These are phyloP conservation scores for Austroboletus olivaceoglutinosus DNA, from an alignment of 1,284 basidiomycete species.

Conservation along the genomic window DNA sequence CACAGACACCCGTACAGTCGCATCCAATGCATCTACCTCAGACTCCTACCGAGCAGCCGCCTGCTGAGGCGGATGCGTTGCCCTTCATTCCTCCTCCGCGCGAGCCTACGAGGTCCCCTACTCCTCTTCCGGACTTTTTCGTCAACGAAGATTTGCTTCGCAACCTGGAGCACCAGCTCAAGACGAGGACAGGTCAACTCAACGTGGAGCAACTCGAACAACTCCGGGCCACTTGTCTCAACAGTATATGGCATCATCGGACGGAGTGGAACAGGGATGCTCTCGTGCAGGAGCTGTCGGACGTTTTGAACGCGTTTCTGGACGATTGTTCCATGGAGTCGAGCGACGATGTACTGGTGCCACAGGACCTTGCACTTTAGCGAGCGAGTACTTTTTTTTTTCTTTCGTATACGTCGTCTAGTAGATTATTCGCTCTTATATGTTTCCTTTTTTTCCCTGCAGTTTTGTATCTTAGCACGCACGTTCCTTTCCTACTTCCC, in stretches of 20 bases:
- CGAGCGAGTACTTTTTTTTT: neutral
- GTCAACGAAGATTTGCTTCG: constrained; percentile 48
- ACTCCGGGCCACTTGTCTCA: constrained; percentile 80
- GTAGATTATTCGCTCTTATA: constrained; percentile 34
- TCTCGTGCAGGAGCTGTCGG: constrained; percentile 60
- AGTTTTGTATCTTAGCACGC: constrained; percentile 18
- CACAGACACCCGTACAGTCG: constrained; percentile 16
- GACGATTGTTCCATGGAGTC: constrained; percentile 46
- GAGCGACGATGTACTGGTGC: neutral
- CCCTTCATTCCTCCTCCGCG: constrained; percentile 31
- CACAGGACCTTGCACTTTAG: constrained; percentile 5
- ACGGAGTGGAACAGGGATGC: constrained; percentile 79
- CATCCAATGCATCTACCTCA: neutral
- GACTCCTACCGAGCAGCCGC: constrained; percentile 9
- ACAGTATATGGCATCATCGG: constrained; percentile 78
- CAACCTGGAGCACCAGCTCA: constrained; percentile 47
- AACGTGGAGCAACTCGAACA: constrained; percentile 93
- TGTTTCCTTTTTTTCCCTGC: neutral
- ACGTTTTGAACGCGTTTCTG: constrained; percentile 57
- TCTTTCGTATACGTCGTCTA: neutral
- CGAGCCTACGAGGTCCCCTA: constrained; percentile 54
- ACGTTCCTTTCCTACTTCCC: neutral
- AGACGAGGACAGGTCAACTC: constrained; percentile 53
- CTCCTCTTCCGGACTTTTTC: constrained; percentile 66
- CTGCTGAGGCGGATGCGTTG: constrained; percentile 17